Percentiles rank a stretch among this genome's conserved stretches.
These are phyloP conservation scores for Trypanosoma avium DNA, from an alignment of 208 protist genomes.

Conservation along the genomic window DNA sequence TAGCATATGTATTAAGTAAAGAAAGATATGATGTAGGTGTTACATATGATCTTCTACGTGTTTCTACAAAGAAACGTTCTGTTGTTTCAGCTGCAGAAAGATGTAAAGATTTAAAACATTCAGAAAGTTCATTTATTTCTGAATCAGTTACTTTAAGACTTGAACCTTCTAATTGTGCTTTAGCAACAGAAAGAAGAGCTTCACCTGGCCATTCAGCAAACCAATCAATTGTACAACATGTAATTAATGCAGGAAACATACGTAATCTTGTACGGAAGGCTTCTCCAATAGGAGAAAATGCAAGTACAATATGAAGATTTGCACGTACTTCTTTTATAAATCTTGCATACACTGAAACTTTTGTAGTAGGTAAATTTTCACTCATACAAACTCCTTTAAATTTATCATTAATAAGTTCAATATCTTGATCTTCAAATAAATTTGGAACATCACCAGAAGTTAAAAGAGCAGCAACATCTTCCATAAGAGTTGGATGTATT, in stretches of 20 bases:
- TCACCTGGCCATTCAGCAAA: slow-evolving; percentile 97
- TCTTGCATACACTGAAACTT: slow-evolving; percentile 94
- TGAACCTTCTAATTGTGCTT: slow-evolving; percentile 52
- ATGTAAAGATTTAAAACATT: slow-evolving; percentile 95
- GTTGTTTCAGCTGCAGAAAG: slow-evolving; percentile 84
- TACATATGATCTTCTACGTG: slow-evolving; percentile 96
- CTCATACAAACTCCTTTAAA: slow-evolving; percentile 91
- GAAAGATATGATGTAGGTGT: slow-evolving; percentile 98
- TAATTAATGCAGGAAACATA: slow-evolving; percentile 97
- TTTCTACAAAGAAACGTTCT: slow-evolving; percentile 89
- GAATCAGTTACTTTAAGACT: slow-evolving; percentile 13
- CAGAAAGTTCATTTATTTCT: slow-evolving; percentile 40
- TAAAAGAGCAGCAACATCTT: slow-evolving; percentile 97
- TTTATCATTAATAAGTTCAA: slow-evolving; percentile 95
- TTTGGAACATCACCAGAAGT: slow-evolving; percentile 97
- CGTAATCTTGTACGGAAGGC: slow-evolving; percentile 94
- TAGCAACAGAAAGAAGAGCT: slow-evolving; percentile 93
- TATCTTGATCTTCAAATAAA: slow-evolving; percentile 95
- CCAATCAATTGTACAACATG: slow-evolving; percentile 99
- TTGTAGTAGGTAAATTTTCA: slow-evolving; percentile 92
- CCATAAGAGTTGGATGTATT: slow-evolving; percentile 95
- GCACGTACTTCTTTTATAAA: slow-evolving; percentile 94
- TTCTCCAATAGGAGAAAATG: slow-evolving; percentile 96
- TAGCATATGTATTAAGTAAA: slow-evolving; percentile 90
- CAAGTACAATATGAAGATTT: slow-evolving; percentile 96